Evolutionary conservation across 768 basidiomycete genomes (phyloP), one percentile per base, ranked within the genome.

Genomic region (Trametes coccinea): DNA sequence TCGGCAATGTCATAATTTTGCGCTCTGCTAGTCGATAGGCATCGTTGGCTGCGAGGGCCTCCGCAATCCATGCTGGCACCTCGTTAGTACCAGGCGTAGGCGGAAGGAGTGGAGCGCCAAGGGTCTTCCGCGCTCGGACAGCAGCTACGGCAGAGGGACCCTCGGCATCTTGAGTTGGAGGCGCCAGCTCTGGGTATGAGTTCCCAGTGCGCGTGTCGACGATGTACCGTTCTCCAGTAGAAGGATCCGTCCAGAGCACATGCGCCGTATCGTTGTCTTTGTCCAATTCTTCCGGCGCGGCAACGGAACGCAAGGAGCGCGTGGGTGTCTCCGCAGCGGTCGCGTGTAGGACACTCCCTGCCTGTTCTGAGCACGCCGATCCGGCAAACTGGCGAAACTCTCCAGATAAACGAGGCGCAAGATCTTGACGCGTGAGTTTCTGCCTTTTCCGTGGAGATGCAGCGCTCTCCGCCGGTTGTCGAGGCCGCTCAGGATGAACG

Each of bases 161-260:
- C 14, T 45, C 49, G n/a, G n/a, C 16, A 1, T 17, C 16, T 3
- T n/a, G 46, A 11, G 34, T 54, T 43, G 66, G 60, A 43, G 66
- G 62, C 39, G 63, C 63, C 29, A 65, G 62, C 62, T 72, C 74
- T 33, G 74, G 74, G 71, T 79, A 78, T 7, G 88, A 91, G 70
- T 90, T 85, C 9, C 90, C 89, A 9, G 88, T 90, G 53, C 84
- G 79, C n/a, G 72, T 69, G 69, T 94, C 84, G 14, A 92, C 74
- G n/a, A 82, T 59, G 68, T 86, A 88, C 2, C 71, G 74, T 69
- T 85, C 76, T 13, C 83, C 80, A 4, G 86, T 89, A 13, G 66
- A 72, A n/a, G 84, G 81, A 75, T 93, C 89, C 33, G 74, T 80
- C 89, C 90, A 90, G 22, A 74, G 50, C 44, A 82, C 71, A 61